Base-by-base conservation (phyloP, 345 rosid species). In the Noccaea caerulescens region DNA sequence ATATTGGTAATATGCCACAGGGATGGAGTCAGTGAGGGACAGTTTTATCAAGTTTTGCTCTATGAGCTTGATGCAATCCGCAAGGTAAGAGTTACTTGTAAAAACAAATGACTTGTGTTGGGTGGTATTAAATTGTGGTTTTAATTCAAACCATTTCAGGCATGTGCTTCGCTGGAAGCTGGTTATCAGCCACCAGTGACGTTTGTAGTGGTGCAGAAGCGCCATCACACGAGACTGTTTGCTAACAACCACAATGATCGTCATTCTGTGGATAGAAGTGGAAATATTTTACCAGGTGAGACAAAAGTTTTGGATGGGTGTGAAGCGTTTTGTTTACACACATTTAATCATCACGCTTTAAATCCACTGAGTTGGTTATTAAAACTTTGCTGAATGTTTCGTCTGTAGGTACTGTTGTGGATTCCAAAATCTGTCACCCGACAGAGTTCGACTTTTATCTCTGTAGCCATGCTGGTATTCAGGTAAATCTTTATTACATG, bases 11-110 rank as follows among this genome's bases (percentile, higher is more conserved):
- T 51, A 0, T 58, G 9, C 44, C 75, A 16, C 77, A 94, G 99
- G 81, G 99, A 95, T 78, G 99, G 99, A 4, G 99, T 95, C 0
- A 92, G 98, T 51, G 99, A 95, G 76, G 99, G 99, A 5, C 99
- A 95, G 32, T 95, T 95, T 66, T 90, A 95, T 76, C 99, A 95
- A 77, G 99, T 95, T 8, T 69, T 95, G 79, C 81, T 92, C 46
- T 83, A 92, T 64, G 99, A 95, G 68, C 91, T 95, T 42, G 98
- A 95, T 85, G 99, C 99, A 33, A 95, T 95, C 18, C 91, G 98
- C 0, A 95, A 90, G 96, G 99, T 88, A 79, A 3, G 68, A 50
- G 30, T 27, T 58, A 5, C 44, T 61, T 27, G 34, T 43, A 27
- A 25, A 34, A 63, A 58, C 32, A 58, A 13, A 4, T 58, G 36